These are phyloP conservation scores for Apiospora marii DNA, from an alignment of 2,329 filamentous ascomycete genomes.

Conservation along the genomic window DNA sequence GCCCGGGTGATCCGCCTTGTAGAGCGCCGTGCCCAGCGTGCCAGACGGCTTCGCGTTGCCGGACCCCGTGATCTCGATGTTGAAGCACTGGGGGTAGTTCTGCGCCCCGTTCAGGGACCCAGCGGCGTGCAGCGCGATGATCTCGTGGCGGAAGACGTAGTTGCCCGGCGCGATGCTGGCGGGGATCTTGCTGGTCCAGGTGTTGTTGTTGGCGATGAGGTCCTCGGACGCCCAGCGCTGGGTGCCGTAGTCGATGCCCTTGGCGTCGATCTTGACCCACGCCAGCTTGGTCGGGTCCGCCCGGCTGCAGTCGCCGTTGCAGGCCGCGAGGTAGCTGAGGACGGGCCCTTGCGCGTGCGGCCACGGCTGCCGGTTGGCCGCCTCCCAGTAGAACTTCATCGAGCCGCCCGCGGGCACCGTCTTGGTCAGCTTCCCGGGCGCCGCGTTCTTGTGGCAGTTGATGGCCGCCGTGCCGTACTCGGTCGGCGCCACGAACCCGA, in stretches of 20 bases:
- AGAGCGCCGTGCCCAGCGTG: constrained; percentile 58
- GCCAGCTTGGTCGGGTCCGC: constrained; percentile 40
- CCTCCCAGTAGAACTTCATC: constrained; percentile 43
- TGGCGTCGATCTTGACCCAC: constrained; percentile 41
- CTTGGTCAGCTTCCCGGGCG: constrained; percentile 42
- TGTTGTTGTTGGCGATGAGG: constrained; percentile 58
- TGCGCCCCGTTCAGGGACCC: constrained; percentile 48
- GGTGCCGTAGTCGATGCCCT: constrained; percentile 40
- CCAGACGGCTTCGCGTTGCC: constrained; percentile 54
- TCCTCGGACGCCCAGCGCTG: constrained; percentile 47
- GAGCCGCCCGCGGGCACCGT: constrained; percentile 45
- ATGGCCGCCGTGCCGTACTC: constrained; percentile 51
- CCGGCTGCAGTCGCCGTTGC: constrained; percentile 38
- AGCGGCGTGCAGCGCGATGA: constrained; percentile 52
- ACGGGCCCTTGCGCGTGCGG: constrained; percentile 49
- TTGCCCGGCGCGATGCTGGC: constrained; percentile 44
- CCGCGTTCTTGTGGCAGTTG: constrained; percentile 53
- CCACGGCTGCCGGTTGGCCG: constrained; percentile 33
- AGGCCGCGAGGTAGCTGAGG: constrained; percentile 47
- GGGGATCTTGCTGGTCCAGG: constrained; percentile 50
- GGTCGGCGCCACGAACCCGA: constrained; percentile 58
- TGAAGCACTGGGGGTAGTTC: constrained; percentile 58
- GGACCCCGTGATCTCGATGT: constrained; percentile 60
- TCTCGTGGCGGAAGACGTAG: constrained; percentile 57
- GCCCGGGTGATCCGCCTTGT: constrained; percentile 60